Base-by-base conservation (phyloP, 1,284 basidiomycete genomes). In the Rhodotorula sp. region DNA sequence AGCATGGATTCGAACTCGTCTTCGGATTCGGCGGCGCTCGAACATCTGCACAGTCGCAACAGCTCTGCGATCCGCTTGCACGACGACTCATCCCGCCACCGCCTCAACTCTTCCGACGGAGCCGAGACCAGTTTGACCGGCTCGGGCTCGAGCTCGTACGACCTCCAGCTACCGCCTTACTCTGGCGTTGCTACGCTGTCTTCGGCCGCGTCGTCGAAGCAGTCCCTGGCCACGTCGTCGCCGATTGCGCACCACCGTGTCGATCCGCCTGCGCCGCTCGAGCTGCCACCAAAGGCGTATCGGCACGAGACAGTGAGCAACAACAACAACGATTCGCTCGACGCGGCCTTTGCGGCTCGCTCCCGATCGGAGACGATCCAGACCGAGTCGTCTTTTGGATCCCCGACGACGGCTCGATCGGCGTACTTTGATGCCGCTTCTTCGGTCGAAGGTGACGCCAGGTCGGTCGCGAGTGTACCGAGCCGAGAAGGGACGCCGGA, bases 341-440 rank as follows among this genome's bases (percentile, higher is more conserved):
- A 16, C 15, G 10, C 54, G 18, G n/a, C 54, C 7, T 29, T 56
- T 26, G 29, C 14, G 26, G 54, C 54, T 26, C 54, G 54, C 26
- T 26, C n/a, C 26, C 54, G 54, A 16, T 56, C 54, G 1, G 54
- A 56, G 12, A 56, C 54, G 54, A 26, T 56, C 29, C 26, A 56
- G 54, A 56, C 54, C n/a, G 15, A 29, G 14, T 56, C 54, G 12
- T 56, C 54, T 10, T 56, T 56, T 26, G 54, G 54, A 8, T 14
- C 71, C 29, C 68, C 71, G 1, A 57, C 58, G 4, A 69, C 68
- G 0, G 52, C 60, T 0, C 58, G 59, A 10, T 68, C 70, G 29
- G 39, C 47, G 31, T 71, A 64, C 52, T 69, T 65, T 31, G 68
- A 69, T 47, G 68, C 70, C 15, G 26, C 70, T 8, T 62, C 70